Base-by-base conservation (phyloP, 352 stramenopile genomes). In the Phytophthora capsici region DNA sequence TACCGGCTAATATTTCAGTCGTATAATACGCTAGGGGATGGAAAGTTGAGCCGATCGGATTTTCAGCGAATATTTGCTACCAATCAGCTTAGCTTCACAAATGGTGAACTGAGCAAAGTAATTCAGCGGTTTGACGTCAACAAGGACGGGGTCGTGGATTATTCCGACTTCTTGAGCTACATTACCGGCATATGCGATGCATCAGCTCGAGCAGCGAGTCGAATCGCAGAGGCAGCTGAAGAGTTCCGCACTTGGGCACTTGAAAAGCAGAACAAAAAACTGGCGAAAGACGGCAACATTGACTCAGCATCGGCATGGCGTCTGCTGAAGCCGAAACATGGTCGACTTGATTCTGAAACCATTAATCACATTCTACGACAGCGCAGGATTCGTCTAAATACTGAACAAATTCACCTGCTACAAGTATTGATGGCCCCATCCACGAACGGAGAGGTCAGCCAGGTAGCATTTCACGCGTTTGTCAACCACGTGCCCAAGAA, bases 91-190 rank as follows among this genome's bases (percentile, higher is more conserved):
- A 88, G 75, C 45, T 89, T 92, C 34, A 88, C 78, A 8, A 90
- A 89, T 51, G 69, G 65, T 16, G 86, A 94, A 41, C 57, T 94
- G 13, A 80, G 80, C 40, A 90, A 90, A 77, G 81, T 93, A 34
- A 90, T 91, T n/a, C 80, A 91, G 45, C 80, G 84, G 7, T 89
- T 94, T 49, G 86, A 94, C 25, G 68, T 89, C 28, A 91, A 93
- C 63, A 79, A 78, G 43, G 86, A 94, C 45, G 83, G 83, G 1
- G 62, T 91, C 17, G 82, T 94, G 10, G 84, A 93, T 58, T 94
- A 93, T 53, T 63, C 78, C 10, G 84, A 93, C 54, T 94, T 94
- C 37, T 62, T 94, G 14, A 80, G 82, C 19, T 94, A 90, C 54
- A 77, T 93, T 25, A 93, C 86, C 5, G 86, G 86, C 6, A 68